Conservation (phyloP, 2,329 filamentous ascomycete species). For the Sarocladium brachiariae region DNA sequence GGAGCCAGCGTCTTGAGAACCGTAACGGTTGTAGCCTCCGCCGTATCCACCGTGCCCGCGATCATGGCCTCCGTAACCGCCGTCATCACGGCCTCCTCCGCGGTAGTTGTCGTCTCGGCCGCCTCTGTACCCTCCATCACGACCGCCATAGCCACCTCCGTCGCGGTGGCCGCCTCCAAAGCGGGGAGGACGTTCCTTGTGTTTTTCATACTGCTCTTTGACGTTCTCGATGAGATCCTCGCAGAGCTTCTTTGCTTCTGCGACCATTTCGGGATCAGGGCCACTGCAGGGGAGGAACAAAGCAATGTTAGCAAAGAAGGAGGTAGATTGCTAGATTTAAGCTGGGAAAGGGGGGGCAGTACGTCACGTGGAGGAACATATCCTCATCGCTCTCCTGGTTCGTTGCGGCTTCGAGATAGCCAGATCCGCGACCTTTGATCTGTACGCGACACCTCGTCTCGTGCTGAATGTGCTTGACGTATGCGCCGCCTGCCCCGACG, state of each 20-base stretch:
- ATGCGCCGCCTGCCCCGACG: constrained; percentile 86
- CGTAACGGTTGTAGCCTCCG: constrained; percentile 23
- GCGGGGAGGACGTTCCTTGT: constrained; percentile 75
- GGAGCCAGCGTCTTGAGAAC: constrained; percentile 18
- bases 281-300: constrained; percentile 47
- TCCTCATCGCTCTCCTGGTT: constrained; percentile 86
- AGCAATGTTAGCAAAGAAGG: background rate
- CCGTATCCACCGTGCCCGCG: constrained; percentile 20
- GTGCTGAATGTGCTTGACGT: constrained; percentile 97
- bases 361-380: constrained; percentile 97
- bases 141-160: constrained; percentile 32
- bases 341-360: background rate
- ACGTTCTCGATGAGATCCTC: constrained; percentile 83
- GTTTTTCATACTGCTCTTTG: constrained; percentile 80
- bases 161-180: constrained; percentile 42
- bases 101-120: constrained; percentile 30
- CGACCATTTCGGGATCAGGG: constrained; percentile 79
- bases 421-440: constrained; percentile 94
- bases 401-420: constrained; percentile 86
- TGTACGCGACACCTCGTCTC: constrained; percentile 94
- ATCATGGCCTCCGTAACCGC: constrained; percentile 18
- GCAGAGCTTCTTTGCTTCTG: constrained; percentile 81
- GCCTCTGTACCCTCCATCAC: constrained; percentile 36
- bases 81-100: constrained; percentile 19
- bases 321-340: too few species aligned